Evolutionary conservation across 176 grass and related monocot genomes (phyloP), one percentile per base, ranked within the genome.

Genomic region (Hsuehochloa calcarea): DNA sequence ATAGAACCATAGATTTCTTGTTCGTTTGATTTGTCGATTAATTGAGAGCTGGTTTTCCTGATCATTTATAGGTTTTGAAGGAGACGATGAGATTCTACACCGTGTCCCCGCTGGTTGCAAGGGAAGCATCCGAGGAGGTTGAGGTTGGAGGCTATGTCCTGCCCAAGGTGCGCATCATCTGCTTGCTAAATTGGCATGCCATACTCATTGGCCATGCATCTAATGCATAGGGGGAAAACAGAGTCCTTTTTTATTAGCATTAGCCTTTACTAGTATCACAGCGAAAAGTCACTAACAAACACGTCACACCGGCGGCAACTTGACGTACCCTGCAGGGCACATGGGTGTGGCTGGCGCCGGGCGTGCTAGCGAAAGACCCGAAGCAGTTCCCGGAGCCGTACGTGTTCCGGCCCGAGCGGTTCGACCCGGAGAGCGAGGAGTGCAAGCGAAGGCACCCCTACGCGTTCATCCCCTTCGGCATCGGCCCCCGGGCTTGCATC

Each of bases 261-360:
- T 14, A 11, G 13, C 11, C 45, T 47, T 47, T 34, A 34, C 31
- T 13, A 47, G 45, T 54, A 54, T 54, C 51, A 54, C 51, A 54
- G 17, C 5, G 7, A 54, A 54, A 20, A 47, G 11, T 47, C 17
- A 6, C 51, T 51, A 50, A 5, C 29, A 4, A 75, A 35, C 10
- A 6, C n/a, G 0, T 39, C 52, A 2, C 11, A 38, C 1, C 16
- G 51, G 11, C 34, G 52, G 2, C 12, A 50, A 50, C 19, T 6
- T 55, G 31, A 4, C 11, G 35, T 55, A 77, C 35, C n/a, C 5
- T 63, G 23, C 40, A 95, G 82, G 87, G 89, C 0, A 87, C 91
- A 49, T 97, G 94, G 94, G 83, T 97, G 61, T 97, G 91, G 91
- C 46, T 94, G 37, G 87, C 90, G 34, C 75, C 44, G 0, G 94